Conservation (phyloP, 2,329 filamentous ascomycete genomes). For the Penicillium sp. region DNA sequence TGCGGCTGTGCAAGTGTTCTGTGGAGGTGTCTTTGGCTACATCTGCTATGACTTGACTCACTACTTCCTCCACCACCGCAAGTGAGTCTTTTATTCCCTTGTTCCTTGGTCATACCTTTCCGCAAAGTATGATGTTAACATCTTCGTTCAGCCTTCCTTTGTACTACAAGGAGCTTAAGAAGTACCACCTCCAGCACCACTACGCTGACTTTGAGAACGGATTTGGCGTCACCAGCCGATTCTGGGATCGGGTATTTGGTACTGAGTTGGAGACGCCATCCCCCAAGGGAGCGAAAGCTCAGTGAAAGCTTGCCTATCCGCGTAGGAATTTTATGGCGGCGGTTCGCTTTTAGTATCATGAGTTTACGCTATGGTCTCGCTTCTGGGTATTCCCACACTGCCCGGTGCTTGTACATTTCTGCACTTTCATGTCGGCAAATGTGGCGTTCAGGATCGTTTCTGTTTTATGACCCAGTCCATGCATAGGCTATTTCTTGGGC, state of each 20-base stretch:
- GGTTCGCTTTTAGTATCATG: slow-evolving; percentile 18
- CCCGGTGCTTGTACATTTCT: slow-evolving; percentile 16
- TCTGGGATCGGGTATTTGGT: slow-evolving; percentile 93
- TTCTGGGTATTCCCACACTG: slow-evolving; percentile 1
- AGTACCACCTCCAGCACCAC: slow-evolving; percentile 95
- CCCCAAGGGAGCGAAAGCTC: slow-evolving; percentile 42
- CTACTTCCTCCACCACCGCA: slow-evolving; percentile 97
- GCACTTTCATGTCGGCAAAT: slow-evolving; percentile 14
- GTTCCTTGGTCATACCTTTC: not conserved
- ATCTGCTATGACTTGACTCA: slow-evolving; percentile 96
- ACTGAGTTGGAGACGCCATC: slow-evolving; percentile 68
- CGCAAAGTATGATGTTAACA: slow-evolving; percentile 15
- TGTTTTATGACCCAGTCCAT: slow-evolving; percentile 16
- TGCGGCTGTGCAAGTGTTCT: slow-evolving; percentile 76
- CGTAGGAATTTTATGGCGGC: slow-evolving; percentile 1
- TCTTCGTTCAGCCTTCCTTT: slow-evolving; percentile 65
- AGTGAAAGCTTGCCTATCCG: slow-evolving; percentile 29
- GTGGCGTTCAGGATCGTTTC: slow-evolving; percentile 22
- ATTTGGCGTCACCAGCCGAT: slow-evolving; percentile 92
- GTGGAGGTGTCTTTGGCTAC: slow-evolving; percentile 92
- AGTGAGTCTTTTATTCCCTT: slow-evolving; percentile 54
- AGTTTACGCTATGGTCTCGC: slow-evolving; percentile 22
- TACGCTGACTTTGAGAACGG: slow-evolving; percentile 98
- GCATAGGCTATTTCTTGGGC: slow-evolving; percentile 21
- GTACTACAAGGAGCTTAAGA: slow-evolving; percentile 92